Evolutionary conservation across 2,329 filamentous ascomycete species (phyloP), one percentile per base, ranked within the genome.

Genomic region (Pseudogymnoascus sp.): DNA sequence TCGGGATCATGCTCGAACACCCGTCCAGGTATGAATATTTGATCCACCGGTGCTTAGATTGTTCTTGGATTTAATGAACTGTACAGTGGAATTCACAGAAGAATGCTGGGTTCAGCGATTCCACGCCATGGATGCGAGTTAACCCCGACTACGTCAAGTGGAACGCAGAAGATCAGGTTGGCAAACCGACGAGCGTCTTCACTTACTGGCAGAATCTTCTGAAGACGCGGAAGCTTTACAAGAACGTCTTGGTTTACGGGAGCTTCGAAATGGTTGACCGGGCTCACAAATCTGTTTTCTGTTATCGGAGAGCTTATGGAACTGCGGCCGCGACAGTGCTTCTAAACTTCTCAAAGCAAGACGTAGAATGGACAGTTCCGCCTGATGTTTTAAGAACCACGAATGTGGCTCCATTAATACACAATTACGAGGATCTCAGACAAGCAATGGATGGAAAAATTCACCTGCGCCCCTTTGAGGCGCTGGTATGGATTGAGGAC

Each of bases 1-100:
- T 8, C 73, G 88, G 23, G 89, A 92, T 73, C 89, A 92, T 72
- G 85, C 84, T 6, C 80, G 89, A 55, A 85, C 86, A 0, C 88
- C 88, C 0, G 86, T 92, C 73, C 49, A 55, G 21, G 43, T 49
- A 49, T 49, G 43, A 28, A 11, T 49, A 28, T 49, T 49, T 5
- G 25, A 74, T 7, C 41, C 11, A 4, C 6, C 3, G 7, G 7
- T 16, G 43, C 43, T 49, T 49, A 6, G 3, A 16, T n/a, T 1
- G 28, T n/a, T 49, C 28, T 5, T 28, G 8, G 18, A 18, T 18
- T n/a, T 49, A 49, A 49, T 16, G 14, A 49, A 49, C 3, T 49
- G 7, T 28, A 49, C 88, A 90, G 70, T 92, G 89, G 88, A 79
- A 85, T 65, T 69, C 73, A n/a, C 77, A 74, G 1, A 70, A 75